Evolutionary conservation across 2,329 filamentous ascomycete species (phyloP), one percentile per base, ranked within the genome.

Genomic region (Fonsecaea pugnacius): DNA sequence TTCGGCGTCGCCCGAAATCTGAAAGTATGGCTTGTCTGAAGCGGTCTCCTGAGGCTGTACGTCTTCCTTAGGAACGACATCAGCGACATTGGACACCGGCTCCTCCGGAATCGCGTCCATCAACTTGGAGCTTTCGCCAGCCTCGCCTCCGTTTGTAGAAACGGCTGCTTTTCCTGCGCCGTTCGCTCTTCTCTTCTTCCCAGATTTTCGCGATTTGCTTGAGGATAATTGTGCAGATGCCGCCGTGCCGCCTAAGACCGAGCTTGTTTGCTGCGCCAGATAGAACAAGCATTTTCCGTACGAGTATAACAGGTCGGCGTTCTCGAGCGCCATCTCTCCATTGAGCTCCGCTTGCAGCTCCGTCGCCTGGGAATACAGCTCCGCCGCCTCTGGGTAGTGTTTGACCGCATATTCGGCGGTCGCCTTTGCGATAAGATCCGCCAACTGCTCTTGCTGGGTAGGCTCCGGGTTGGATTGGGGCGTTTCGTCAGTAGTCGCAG

Each of bases 221-320:
- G 78, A 87, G 78, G 73, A 68, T 46, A 72, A 36, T 55, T 72
- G 80, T 51, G 83, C 82, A 1, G 83, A 80, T 14, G 85, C 84
- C 21, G 93, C 90, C 73, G 90, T 90, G 36, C 90, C 91, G 63
- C 95, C 95, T 38, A 99, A 83, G 27, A 99, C 93, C 74, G 98
- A 93, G 75, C 92, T 97, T 78, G 96, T 96, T 76, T 87, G 89
- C 76, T 98, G 91, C 33, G 93, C 95, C 65, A 98, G 90, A 76
- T 93, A 93, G 83, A 96, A 98, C 21, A 99, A 82, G 62, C 92
- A 92, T 75, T 94, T 91, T 14, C 95, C 95, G 78, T 99, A 99
- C 69, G 92, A 86, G 77, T 96, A 99, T 21, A 98, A 86, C 53
- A 99, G 86, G 75, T 98, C 94, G 57, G 93, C 94, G 72, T 99